Evolutionary conservation across 768 basidiomycete genomes (phyloP).

Genomic region (Tylopilus vinaceipallidus): DNA sequence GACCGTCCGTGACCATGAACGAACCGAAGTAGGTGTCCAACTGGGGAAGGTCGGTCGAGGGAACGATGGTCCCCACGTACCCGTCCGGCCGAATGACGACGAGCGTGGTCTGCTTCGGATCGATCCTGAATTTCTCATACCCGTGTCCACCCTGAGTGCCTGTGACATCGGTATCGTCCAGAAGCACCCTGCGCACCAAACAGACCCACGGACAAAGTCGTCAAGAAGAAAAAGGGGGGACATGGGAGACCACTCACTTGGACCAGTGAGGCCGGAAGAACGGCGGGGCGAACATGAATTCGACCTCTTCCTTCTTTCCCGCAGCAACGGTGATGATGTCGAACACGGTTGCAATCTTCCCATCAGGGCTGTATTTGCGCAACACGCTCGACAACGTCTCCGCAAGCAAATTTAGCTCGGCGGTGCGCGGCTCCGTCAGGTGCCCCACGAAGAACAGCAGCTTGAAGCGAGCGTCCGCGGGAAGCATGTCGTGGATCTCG

Average conservation of each 20-base stretch:
- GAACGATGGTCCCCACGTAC: slow-evolving; percentile 37
- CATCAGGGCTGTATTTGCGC: neutral
- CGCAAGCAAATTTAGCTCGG: neutral
- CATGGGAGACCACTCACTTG: slow-evolving; percentile 30
- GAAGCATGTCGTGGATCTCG: neutral
- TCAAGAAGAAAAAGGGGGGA: neutral
- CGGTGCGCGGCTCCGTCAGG: neutral
- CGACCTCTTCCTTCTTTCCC: neutral
- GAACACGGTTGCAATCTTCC: neutral
- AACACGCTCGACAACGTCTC: neutral
- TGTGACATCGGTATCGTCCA: slow-evolving; percentile 37
- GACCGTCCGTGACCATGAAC: too few relatives aligned
- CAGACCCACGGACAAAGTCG: neutral
- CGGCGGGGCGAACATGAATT: neutral
- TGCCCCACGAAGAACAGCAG: neutral
- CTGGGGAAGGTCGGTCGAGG: slow-evolving; percentile 26
- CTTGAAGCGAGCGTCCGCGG: neutral
- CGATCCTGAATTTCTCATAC: slow-evolving; percentile 37
- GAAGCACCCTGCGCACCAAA: slow-evolving; percentile 29
- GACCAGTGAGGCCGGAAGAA: slow-evolving; percentile 36
- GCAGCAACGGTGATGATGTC: neutral
- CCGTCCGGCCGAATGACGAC: slow-evolving; percentile 43
- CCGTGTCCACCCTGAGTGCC: slow-evolving; percentile 31
- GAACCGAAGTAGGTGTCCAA: slow-evolving; percentile 48
- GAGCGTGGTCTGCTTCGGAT: slow-evolving; percentile 26